Evolutionary conservation across 2,329 filamentous ascomycete species (phyloP).

Genomic region (Alternaria incomplexa): DNA sequence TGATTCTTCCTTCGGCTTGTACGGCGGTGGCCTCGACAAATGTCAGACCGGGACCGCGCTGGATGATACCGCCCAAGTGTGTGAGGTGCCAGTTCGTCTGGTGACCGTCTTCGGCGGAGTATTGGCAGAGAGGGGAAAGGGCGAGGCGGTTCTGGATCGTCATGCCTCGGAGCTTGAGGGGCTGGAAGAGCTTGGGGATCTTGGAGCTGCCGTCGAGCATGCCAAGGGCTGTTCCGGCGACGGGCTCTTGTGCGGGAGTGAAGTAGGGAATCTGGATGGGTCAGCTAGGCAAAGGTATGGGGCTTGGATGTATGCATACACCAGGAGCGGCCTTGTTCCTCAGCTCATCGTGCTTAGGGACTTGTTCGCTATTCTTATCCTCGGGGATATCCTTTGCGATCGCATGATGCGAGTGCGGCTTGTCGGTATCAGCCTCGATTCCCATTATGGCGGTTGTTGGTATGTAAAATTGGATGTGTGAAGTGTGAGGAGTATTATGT

Average conservation of each 20-base stretch:
- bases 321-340: constrained; percentile 53
- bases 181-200: constrained; percentile 66
- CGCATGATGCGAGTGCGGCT: constrained; percentile 41
- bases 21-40: constrained; percentile 82
- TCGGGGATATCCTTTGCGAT: constrained; percentile 37
- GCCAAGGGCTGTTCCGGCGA: constrained; percentile 55
- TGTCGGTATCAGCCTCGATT: constrained; percentile 27
- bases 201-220: constrained; percentile 56
- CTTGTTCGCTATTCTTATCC: constrained; percentile 27
- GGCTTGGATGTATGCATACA: constrained; percentile 30
- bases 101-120: constrained; percentile 72
- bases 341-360: constrained; percentile 28
- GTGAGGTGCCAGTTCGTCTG: constrained; percentile 81
- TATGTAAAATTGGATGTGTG: background rate
- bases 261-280: constrained; percentile 51
- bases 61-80: constrained; percentile 79
- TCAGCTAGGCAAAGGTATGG: constrained; percentile 4
- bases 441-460: constrained; percentile 24
- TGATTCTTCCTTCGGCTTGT: constrained; percentile 78
- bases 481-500: background rate
- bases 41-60: constrained; percentile 74
- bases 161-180: constrained; percentile 63
- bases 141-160: constrained; percentile 72
- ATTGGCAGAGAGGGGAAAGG: constrained; percentile 62
- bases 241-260: constrained; percentile 55